Evolutionary conservation across 768 basidiomycete species (phyloP).

Genomic region (Harrya chromipes): DNA sequence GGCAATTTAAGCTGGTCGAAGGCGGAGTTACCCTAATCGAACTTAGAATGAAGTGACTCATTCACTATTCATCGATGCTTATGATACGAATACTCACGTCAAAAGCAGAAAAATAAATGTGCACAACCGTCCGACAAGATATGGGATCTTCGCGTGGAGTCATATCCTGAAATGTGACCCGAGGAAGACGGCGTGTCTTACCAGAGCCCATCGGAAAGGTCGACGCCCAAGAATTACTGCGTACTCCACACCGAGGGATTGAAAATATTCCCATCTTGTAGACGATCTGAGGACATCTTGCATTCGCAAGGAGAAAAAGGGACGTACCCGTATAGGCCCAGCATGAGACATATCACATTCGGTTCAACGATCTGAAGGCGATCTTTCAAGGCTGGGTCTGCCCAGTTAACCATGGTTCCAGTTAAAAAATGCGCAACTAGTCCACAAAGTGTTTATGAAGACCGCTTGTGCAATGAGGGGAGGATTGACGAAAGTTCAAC

Average conservation of each 20-base stretch:
- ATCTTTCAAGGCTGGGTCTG: conserved; percentile 1
- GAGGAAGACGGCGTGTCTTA: conserved; percentile 3
- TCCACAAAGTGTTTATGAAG: background rate
- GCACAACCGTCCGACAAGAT: conserved; percentile 20
- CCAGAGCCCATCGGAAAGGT: conserved; percentile 26
- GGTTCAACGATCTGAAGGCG: background rate
- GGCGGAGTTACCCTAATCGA: background rate
- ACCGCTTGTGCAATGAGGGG: background rate
- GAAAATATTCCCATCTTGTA: conserved; percentile 26
- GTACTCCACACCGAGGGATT: conserved; percentile 18
- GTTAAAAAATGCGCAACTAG: background rate
- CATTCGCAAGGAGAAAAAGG: background rate
- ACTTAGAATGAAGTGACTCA: conserved; percentile 4
- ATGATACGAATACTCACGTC: conserved; percentile 6
- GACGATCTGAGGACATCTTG: background rate
- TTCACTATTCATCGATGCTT: background rate
- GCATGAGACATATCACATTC: conserved; percentile 15
- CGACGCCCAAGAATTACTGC: conserved; percentile 22
- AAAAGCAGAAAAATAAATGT: conserved; percentile 15
- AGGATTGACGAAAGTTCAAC: background rate
- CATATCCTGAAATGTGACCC: background rate
- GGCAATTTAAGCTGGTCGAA: conserved; percentile 1
- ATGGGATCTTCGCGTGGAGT: conserved; percentile 18
- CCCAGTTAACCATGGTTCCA: conserved; percentile 23
- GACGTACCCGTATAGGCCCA: conserved; percentile 25